Percentiles rank a stretch among this genome's conserved stretches.
phyloP scores from a whole-genome alignment of 176 grass and related monocot species.

The Eragrostis nindensis region DNA sequence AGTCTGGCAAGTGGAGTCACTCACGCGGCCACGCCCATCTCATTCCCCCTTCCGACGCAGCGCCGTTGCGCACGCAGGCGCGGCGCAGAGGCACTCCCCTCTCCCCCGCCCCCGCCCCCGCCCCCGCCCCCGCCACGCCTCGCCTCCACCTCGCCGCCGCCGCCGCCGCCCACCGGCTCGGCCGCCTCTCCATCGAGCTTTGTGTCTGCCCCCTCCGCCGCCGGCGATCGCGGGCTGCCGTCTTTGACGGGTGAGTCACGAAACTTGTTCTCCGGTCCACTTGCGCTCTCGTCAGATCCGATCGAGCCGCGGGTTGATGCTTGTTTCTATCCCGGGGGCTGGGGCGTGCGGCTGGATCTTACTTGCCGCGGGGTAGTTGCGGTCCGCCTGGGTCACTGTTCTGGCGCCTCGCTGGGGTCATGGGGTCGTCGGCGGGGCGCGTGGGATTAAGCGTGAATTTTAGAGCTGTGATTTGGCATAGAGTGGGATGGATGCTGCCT shows the following conservation, averaged over 20 bases:
- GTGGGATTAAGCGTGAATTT: background rate
- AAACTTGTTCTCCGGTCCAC: background rate
- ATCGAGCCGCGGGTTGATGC: background rate
- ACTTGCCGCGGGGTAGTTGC: conserved; percentile 8
- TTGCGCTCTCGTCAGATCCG: conserved; percentile 10
- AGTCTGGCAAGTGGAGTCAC: conserved; percentile 3
- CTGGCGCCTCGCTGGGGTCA: background rate
- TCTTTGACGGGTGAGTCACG: conserved; percentile 28
- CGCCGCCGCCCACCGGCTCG: background rate
- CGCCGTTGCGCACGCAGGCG: conserved; percentile 22
- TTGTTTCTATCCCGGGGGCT: background rate
- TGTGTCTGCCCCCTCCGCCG: background rate
- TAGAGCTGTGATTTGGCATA: conserved; percentile 1
- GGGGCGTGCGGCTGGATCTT: conserved; percentile 32
- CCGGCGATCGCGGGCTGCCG: conserved; percentile 6
- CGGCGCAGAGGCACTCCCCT: background rate
- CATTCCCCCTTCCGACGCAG: conserved; percentile 8
- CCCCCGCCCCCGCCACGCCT: no score
- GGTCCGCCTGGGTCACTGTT: conserved; percentile 15
- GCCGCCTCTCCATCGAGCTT: background rate
- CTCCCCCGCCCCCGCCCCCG: background rate
- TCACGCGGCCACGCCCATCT: background rate
- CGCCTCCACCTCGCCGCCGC: background rate
- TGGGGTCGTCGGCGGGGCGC: background rate
- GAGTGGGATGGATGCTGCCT: conserved; percentile 10